phyloP scores from a whole-genome alignment of 192 early-diverging fungal genomes.

The Coemansia sp. region DNA sequence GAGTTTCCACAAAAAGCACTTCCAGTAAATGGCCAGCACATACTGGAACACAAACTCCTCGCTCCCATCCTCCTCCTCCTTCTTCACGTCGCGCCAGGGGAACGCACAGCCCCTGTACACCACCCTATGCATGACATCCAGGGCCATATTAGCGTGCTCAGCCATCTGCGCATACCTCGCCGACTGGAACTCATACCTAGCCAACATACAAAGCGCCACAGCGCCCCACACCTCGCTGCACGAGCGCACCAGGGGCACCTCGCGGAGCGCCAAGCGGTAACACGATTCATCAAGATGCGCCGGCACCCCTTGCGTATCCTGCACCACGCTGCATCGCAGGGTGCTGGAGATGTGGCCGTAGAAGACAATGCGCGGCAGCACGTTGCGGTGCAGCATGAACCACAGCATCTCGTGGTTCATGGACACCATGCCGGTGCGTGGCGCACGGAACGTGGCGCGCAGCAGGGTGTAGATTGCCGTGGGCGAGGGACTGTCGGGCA shows the following conservation, averaged over 20 bases:
- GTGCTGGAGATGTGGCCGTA: conserved; percentile 46
- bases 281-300: conserved; percentile 40
- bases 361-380: conserved; percentile 42
- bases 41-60: conserved; percentile 49
- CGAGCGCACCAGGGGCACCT: conserved; percentile 22
- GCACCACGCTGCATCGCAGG: conserved; percentile 30
- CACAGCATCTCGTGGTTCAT: conserved; percentile 43
- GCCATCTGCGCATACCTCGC: conserved; percentile 41
- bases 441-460: conserved; percentile 47
- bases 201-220: conserved; percentile 38
- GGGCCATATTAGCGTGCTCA: conserved; percentile 30
- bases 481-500: conserved; percentile 31
- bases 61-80: conserved; percentile 21
- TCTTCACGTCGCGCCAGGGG: conserved; percentile 26
- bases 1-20: conserved; percentile 43
- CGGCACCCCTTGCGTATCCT: conserved; percentile 33
- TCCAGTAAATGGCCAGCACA: conserved; percentile 45
- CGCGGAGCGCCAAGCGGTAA: conserved; percentile 35
- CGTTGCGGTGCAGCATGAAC: conserved; percentile 43
- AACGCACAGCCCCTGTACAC: conserved; percentile 21
- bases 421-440: conserved; percentile 49
- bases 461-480: conserved; percentile 32
- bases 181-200: conserved; percentile 49
- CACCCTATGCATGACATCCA: conserved; percentile 34
- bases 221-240: conserved; percentile 37